These are phyloP conservation scores for Fusarium oligoseptatum DNA, from an alignment of 2,329 filamentous ascomycete genomes.

Conservation along the genomic window DNA sequence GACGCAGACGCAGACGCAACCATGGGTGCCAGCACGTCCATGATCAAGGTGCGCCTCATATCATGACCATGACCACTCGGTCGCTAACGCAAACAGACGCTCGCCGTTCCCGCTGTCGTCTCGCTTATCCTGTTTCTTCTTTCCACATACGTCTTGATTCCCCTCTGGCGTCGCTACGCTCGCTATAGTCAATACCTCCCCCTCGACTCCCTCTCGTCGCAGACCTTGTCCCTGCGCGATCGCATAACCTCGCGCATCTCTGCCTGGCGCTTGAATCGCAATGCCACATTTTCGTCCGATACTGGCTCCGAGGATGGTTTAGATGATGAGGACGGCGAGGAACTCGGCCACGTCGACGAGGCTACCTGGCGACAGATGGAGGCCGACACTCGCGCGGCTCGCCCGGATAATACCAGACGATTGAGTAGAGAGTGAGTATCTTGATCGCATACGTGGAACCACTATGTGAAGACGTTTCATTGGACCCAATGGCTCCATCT, in stretches of 20 bases:
- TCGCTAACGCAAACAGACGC: constrained; percentile 64
- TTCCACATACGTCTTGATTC: constrained; percentile 74
- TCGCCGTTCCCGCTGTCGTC: constrained; percentile 78
- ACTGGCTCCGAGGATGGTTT: constrained; percentile 63
- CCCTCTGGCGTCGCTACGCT: constrained; percentile 77
- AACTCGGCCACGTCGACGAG: constrained; percentile 72
- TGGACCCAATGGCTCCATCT: not conserved
- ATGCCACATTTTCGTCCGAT: constrained; percentile 58
- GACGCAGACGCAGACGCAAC: constrained; percentile 25
- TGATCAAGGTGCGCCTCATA: constrained; percentile 51
- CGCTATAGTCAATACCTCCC: constrained; percentile 83
- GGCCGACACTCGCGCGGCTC: constrained; percentile 49
- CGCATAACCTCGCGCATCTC: constrained; percentile 56
- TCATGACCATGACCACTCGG: constrained; percentile 23
- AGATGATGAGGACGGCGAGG: constrained; percentile 73
- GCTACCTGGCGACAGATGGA: constrained; percentile 59
- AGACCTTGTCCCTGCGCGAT: constrained; percentile 67
- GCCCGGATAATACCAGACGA: constrained; percentile 67
- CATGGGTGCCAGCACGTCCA: constrained; percentile 52
- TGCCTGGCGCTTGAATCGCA: constrained; percentile 60
- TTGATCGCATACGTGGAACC: not conserved
- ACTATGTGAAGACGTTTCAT: not conserved
- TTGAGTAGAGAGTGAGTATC: constrained; percentile 78
- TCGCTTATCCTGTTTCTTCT: constrained; percentile 77
- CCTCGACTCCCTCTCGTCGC: constrained; percentile 71